Base-by-base conservation (phyloP, 331 rosid genomes). In the Pyracantha coccinea region DNA sequence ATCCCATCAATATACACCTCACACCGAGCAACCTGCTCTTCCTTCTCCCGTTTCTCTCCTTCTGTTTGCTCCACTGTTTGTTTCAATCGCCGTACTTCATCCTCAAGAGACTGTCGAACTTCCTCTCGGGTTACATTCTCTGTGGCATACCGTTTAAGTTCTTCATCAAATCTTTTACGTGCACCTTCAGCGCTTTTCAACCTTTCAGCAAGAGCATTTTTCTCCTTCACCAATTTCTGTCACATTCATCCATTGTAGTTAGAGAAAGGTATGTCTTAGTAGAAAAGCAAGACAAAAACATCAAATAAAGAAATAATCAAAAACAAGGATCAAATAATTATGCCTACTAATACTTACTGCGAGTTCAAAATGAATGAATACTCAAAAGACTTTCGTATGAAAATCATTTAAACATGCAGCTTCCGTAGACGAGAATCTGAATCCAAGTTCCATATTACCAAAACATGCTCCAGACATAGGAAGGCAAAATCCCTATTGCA, bases 1-100 rank as follows among this genome's bases (percentile, higher is more conserved):
- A 95, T 95, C 87, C 93, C 97, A 83, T 95, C 99, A 80, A 95
- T 95, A 81, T 87, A 95, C 45, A 89, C 97, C 85, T 95, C 99
- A 75, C 97, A 95, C 79, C 99, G 90, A 72, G 96, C 90, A 84
- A 95, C 87, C 81, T 95, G 99, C 79, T 92, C 93, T 75, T 95
- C 99, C 90, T 95, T 95, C 82, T 90, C 99, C 78, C 92, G 80
- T 81, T 92, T 95, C 77, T 92, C 97, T 83, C 92, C 97, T 87
- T 90, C 96, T 8, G 97, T 92, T 81, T 95, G 97, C 68, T 93
- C 97, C 75, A 95, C 99, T 71, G 99, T 92, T 72, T 95, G 91
- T 62, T 95, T 95, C 86, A 95, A 71, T 73, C 92, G 82, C 41
- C 88, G 90, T 80, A 95, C 90, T 89, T 95, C 99, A 79, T 92